Conservation (phyloP, 2,329 filamentous ascomycete genomes). For the Trichoderma semiorbis region DNA sequence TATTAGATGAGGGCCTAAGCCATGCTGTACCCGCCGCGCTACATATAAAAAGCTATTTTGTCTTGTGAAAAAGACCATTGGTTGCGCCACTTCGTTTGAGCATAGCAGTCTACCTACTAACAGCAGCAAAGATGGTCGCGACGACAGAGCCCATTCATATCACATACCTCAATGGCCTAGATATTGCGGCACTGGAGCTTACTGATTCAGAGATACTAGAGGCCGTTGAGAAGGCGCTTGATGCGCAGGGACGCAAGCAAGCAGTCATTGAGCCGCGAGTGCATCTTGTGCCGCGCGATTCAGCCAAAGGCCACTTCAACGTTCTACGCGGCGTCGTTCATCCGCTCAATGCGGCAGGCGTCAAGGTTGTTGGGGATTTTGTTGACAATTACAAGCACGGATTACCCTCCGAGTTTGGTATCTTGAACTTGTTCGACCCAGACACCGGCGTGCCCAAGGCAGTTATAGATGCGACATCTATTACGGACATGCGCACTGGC, state of each 20-base stretch:
- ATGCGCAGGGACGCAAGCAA: background rate
- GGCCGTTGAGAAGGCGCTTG: background rate
- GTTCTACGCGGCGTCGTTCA: background rate
- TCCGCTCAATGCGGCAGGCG: background rate
- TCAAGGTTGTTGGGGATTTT: background rate
- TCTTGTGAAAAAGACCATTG: too few species aligned
- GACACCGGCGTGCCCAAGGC: slow-evolving; percentile 12
- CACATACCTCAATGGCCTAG: background rate
- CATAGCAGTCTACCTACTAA: background rate
- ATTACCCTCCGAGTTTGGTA: slow-evolving; percentile 12
- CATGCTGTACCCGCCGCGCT: background rate
- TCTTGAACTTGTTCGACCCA: slow-evolving; percentile 14
- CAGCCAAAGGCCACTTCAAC: slow-evolving; percentile 1
- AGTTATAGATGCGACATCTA: slow-evolving; percentile 14
- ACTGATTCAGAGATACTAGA: background rate
- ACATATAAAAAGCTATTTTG: background rate
- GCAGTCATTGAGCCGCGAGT: background rate
- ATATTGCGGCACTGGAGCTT: background rate
- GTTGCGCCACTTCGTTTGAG: too few species aligned
- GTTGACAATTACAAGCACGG: slow-evolving; percentile 4
- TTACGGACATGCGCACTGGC: slow-evolving; percentile 16
- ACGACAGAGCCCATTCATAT: background rate
- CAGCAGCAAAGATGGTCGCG: background rate
- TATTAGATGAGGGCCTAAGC: too few species aligned
- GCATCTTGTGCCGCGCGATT: background rate